phyloP scores from a whole-genome alignment of 768 basidiomycete genomes.

The Termitomyces heimii region DNA sequence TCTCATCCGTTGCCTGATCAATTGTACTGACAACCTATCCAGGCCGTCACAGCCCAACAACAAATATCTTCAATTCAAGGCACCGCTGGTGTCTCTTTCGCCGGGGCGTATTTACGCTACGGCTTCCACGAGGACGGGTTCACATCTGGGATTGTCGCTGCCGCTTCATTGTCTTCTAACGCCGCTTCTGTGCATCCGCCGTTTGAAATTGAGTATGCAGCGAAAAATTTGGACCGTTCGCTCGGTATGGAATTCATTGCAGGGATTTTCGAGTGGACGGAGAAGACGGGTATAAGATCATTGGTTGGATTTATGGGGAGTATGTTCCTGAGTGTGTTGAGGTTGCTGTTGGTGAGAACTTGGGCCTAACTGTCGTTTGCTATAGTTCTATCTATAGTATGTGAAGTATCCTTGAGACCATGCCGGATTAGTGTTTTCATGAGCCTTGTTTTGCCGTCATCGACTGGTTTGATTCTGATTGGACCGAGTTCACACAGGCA shows the following conservation, averaged over 20 bases:
- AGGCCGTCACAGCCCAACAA: conserved; percentile 52
- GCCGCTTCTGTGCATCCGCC: conserved; percentile 23
- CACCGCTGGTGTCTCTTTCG: conserved; percentile 54
- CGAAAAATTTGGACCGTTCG: conserved; percentile 17
- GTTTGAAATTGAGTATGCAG: conserved; percentile 37
- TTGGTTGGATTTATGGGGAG: neutral
- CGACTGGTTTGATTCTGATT: neutral
- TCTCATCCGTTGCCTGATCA: neutral
- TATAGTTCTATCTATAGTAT: neutral
- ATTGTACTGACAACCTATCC: neutral
- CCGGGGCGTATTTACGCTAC: conserved; percentile 69
- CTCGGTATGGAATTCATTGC: conserved; percentile 17
- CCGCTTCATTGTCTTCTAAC: conserved; percentile 10
- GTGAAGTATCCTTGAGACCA: neutral
- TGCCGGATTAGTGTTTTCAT: neutral
- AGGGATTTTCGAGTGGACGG: conserved; percentile 32
- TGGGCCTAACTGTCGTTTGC: neutral
- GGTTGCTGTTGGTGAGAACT: neutral
- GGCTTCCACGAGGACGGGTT: conserved; percentile 85
- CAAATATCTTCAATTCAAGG: conserved; percentile 56
- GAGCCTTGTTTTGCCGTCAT: neutral
- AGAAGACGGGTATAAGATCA: conserved; percentile 22
- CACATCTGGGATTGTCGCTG: conserved; percentile 37
- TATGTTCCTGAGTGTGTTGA: neutral
- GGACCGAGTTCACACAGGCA: too few relatives aligned